Evolutionary conservation across 2,329 filamentous ascomycete genomes (phyloP), one percentile per base, ranked within the genome.

Genomic region (Fusarium neocosmosporiellum): DNA sequence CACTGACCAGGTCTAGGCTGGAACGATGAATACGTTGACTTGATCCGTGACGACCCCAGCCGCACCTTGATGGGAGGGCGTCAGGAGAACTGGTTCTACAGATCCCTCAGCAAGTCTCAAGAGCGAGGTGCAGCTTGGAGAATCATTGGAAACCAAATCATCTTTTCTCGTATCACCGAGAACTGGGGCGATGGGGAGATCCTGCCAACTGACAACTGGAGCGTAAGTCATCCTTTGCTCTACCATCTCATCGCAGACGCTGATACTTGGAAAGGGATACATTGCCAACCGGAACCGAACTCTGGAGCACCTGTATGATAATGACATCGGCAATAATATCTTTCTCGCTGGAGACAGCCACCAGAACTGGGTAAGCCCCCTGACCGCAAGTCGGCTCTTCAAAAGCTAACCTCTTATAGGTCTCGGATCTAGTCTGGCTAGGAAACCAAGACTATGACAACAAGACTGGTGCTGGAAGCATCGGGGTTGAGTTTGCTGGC

Each of bases 51-150:
- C 72, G 91, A 94, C 64, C 89, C 91, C 3, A 87, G 89, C 7
- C 88, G 93, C 5, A 88, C 88, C 0, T 82, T 95, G 72, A 94
- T 95, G 92, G 93, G 93, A 4, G 84, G 87, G 1, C 87, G 88
- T 13, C 93, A 95, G 78, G 93, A 95, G 80, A 88, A 89, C 74
- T 95, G 93, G 93, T 91, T 94, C 81, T 93, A 92, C 79, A 85
- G 86, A 53, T 82, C 86, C 46, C 83, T 93, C 9, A 85, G 85
- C 7, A 79, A 86, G 57, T 92, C 90, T 1, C 84, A 88, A n/a
- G 76, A 88, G 18, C 88, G 92, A n/a, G 90, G 90, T 27, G 90
- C 92, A 0, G 86, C 88, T 1, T 95, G 93, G 93, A 86, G 92
- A 43, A 79, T 95, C 20, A 87, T 95, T 48, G 92, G 92, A 11